Base-by-base conservation (phyloP, 495 filamentous ascomycete species). In the Xylaria grammica region DNA sequence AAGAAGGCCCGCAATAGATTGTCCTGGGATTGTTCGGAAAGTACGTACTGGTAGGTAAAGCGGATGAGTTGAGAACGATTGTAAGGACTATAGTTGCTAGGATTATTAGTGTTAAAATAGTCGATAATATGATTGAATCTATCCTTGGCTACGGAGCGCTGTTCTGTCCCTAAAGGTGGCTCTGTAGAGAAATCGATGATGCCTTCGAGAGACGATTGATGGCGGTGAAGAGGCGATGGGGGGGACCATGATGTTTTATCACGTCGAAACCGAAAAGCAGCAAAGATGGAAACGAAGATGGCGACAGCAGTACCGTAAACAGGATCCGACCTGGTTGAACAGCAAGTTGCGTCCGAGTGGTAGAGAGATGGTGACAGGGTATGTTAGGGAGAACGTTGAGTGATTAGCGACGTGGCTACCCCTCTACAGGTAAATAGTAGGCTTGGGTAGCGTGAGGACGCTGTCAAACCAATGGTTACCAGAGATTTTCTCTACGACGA, bases 21-120 rank as follows among this genome's bases (percentile, higher is more conserved):
- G 59, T 71, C 68, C 36, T 53, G 62, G n/a, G 67, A 71, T 63
- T 67, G 42, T 50, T 71, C 62, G 27, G 69, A 74, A 45, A 67
- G 58, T 29, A 65, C 58, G 67, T 73, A 69, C 67, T 70, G 66
- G 57, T 70, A 73, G 32, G 71, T 73, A 48, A 65, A 63, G 51
- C 71, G 68, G 56, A 73, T 54, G 19, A 73, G 68, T 48, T 53
- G 51, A 56, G 68, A 42, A 38, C 63, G 68, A 22, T 66, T 67
- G 59, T 70, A 73, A 13, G 61, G 60, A 61, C 51, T 49, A n/a
- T 55, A 24, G 26, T 56, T 29, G 22, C 32, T 40, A 24, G 59
- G 45, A 48, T 46, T 59, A 32, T 50, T 34, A 24, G 63, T 56
- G 26, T 67, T 61, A 54, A 72, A 67, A 59, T 69, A 51, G 53